Base-by-base conservation (phyloP, 164 flowering plant genomes). In the Chimonanthus salicifolius region DNA sequence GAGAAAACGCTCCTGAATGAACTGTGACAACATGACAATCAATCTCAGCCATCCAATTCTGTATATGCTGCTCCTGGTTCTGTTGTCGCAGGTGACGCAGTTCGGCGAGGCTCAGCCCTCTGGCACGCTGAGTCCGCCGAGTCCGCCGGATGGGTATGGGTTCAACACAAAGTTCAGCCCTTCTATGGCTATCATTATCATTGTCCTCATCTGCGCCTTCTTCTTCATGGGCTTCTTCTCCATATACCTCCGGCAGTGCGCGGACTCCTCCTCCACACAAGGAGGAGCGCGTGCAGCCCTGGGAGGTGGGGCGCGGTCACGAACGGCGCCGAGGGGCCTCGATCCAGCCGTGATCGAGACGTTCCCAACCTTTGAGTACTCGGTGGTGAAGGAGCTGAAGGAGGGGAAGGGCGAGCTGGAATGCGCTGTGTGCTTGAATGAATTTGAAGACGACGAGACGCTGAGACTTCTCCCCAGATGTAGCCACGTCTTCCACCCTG, bases 141-240 rank as follows among this genome's bases (percentile, higher is more conserved):
- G 11, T 44, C 6, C 67, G 67, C 16, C 11, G 3, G 6, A 33
- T 13, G n/a, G 10, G 20, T 65, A 65, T 11, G 64, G 64, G 21
- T 62, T 62, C 64, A 62, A 62, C 16, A 62, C 33, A 20, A 33
- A 43, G 15, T 7, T 87, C 70, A 87, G 87, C 73, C 79, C 88
- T 15, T 85, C 94, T 46, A 80, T 88, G 84, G 89, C 84, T 5
- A 64, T 90, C 43, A 86, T 90, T 5, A 47, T 90, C 15, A 16
- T 88, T 9, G 87, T 86, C 67, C 87, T 88, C 47, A 71, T 92
- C 62, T 74, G 78, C 11, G 92, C 86, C 62, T 87, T 92, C 60
- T 84, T 90, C 85, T 87, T 89, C 86, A 82, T 91, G 85, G 90
- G 84, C 51, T 87, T 91, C 80, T 87, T 87, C 88, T 87, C 90